These are phyloP conservation scores for Ceratocystis papillata DNA, from an alignment of 2,329 filamentous ascomycete species.

Conservation along the genomic window DNA sequence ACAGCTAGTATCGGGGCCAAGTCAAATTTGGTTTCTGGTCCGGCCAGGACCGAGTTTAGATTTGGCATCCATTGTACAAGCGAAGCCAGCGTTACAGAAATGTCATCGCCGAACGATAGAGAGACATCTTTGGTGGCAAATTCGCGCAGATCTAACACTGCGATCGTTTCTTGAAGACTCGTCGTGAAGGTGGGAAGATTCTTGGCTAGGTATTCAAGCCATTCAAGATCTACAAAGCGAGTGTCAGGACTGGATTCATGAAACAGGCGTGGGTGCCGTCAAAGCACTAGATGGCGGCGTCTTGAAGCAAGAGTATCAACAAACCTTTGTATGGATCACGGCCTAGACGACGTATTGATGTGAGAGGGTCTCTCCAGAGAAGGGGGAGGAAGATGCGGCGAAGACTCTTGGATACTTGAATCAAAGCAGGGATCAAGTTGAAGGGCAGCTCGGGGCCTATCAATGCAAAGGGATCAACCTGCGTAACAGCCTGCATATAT, in stretches of 20 bases:
- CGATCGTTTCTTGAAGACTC: slow-evolving; percentile 16
- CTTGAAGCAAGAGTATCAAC: not conserved
- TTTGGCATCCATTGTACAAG: slow-evolving; percentile 19
- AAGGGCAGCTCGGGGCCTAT: slow-evolving; percentile 38
- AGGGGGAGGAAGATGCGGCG: slow-evolving; percentile 41
- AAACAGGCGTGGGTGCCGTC: not conserved
- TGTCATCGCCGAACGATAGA: slow-evolving; percentile 3
- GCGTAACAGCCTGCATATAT: slow-evolving; percentile 41
- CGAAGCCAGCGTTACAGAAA: slow-evolving; percentile 9
- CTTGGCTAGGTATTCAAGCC: slow-evolving; percentile 13
- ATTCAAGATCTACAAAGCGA: slow-evolving; percentile 15
- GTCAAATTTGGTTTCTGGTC: slow-evolving; percentile 17
- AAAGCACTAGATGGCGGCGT: not conserved
- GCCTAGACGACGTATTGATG: slow-evolving; percentile 33
- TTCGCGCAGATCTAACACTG: slow-evolving; percentile 17
- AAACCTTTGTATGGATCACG: slow-evolving; percentile 38
- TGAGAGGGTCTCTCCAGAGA: slow-evolving; percentile 43
- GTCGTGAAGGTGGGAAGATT: slow-evolving; percentile 9
- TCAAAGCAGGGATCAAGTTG: slow-evolving; percentile 38
- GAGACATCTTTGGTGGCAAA: slow-evolving; percentile 18
- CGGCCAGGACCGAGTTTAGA: slow-evolving; percentile 11
- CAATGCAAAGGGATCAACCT: slow-evolving; percentile 40
- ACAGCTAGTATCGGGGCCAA: slow-evolving; percentile 12
- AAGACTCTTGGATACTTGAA: slow-evolving; percentile 40
- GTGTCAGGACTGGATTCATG: not conserved